Evolutionary conservation across 305 asterid genomes (phyloP), one percentile per base, ranked within the genome.

Genomic region (Solanum chacoense): DNA sequence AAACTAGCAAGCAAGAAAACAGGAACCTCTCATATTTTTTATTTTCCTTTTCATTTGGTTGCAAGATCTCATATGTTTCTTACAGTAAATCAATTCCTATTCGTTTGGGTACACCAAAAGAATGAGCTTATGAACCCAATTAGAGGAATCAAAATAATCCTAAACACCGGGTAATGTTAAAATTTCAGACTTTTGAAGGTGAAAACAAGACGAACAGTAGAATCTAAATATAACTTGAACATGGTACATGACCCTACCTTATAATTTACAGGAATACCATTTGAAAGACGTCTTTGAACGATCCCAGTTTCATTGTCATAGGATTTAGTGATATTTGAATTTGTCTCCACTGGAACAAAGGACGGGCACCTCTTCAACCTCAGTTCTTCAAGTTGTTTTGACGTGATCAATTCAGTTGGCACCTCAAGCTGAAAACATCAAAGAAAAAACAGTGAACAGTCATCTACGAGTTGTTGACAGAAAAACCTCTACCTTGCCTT

Each of bases 211-310:
- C 3, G 20, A 34, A 55, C 75, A 11, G 20, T 84, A 84, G 87
- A 32, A 18, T 84, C 75, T 40, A 59, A 84, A 84, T 34, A 84
- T 84, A 32, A 59, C 45, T 84, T 32, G 50, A 32, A 55, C 50
- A 31, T 59, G 42, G 32, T 55, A 32, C 75, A 84, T 18, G 87
- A 18, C 87, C 75, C 83, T 90, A 96, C 99, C 98, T 93, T 95
- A 95, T 95, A 98, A 92, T 98, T 98, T 71, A 96, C 94, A 90
- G 99, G 98, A 92, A 98, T 96, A 90, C 99, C 99, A 93, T 98
- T 98, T 45, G 99, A 98, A 93, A 98, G 99, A 88, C 95, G 93
- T 89, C 96, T 93, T 90, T 95, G 98, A 84, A 93, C 89, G 38
- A 98, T 96, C 90, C 99, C 98, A 4, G 99, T 98, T 86, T 96